These are phyloP conservation scores for Fraxinus pennsylvanica DNA, from an alignment of 257 asterid species.

Conservation along the genomic window DNA sequence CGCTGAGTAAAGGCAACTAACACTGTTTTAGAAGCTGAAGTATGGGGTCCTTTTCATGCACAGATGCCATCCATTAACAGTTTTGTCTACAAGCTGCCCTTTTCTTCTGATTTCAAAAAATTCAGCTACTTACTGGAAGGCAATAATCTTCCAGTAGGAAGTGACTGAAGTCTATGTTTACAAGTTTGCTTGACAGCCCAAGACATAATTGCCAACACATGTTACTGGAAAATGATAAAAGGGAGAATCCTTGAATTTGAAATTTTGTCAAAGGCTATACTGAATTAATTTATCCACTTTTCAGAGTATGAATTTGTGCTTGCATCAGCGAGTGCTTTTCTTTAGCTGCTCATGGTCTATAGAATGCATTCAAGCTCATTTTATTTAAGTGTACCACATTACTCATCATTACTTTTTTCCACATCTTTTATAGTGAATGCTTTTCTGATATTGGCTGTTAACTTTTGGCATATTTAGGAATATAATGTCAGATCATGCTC, in stretches of 20 bases:
- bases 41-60: background rate
- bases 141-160: background rate
- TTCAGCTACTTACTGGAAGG: background rate
- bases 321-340: conserved; percentile 1
- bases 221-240: background rate
- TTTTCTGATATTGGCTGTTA: conserved; percentile 11
- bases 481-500: conserved; percentile 86
- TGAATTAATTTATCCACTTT: background rate
- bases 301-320: background rate
- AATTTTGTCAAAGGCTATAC: background rate
- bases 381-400: background rate
- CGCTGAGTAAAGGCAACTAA: conserved; percentile 6
- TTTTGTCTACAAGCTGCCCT: conserved; percentile 11
- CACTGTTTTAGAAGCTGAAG: conserved; percentile 19
- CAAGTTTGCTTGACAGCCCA: background rate
- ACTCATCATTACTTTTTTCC: background rate
- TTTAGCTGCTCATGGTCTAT: background rate
- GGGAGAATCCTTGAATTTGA: conserved; percentile 13
- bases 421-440: background rate
- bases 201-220: background rate
- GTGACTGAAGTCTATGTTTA: conserved; percentile 17
- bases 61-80: background rate
- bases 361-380: background rate
- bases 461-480: conserved; percentile 50
- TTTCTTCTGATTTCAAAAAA: background rate